Conservation (phyloP, 1,284 basidiomycete genomes). For the Cryptococcus wingfieldii region DNA sequence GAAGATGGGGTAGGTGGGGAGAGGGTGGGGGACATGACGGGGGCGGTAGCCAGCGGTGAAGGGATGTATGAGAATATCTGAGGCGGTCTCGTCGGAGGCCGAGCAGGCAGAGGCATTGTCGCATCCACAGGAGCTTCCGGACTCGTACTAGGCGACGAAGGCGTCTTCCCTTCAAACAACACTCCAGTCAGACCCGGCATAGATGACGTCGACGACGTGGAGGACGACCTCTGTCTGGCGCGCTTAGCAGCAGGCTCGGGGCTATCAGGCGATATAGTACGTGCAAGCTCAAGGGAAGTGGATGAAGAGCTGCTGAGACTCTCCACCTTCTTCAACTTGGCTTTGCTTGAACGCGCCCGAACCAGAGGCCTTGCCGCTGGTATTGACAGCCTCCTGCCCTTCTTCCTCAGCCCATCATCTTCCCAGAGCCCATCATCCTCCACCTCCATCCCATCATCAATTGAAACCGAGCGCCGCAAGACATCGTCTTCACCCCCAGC, state of each 20-base stretch:
- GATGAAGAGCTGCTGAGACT: background rate
- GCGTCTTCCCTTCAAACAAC: background rate
- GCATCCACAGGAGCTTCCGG: background rate
- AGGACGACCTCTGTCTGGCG: background rate
- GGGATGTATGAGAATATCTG: background rate
- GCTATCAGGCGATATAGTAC: background rate
- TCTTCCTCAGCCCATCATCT: background rate
- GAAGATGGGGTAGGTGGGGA: background rate
- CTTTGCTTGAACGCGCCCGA: background rate
- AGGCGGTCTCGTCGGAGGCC: background rate
- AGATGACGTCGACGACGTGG: background rate
- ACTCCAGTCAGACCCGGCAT: background rate
- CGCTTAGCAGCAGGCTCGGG: constrained; percentile 1
- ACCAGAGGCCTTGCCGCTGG: background rate
- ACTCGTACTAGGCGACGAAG: background rate
- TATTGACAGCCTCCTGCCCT: background rate
- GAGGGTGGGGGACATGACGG: background rate
- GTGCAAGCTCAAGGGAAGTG: background rate
- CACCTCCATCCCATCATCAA: background rate
- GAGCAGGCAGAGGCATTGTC: background rate
- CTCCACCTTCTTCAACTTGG: background rate
- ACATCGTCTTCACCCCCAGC: background rate
- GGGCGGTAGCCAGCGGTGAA: background rate
- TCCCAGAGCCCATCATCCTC: background rate
- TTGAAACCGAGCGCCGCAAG: background rate